Conservation (phyloP, 371 early-diverging fungal species). For the Rhizopus microsporus region DNA sequence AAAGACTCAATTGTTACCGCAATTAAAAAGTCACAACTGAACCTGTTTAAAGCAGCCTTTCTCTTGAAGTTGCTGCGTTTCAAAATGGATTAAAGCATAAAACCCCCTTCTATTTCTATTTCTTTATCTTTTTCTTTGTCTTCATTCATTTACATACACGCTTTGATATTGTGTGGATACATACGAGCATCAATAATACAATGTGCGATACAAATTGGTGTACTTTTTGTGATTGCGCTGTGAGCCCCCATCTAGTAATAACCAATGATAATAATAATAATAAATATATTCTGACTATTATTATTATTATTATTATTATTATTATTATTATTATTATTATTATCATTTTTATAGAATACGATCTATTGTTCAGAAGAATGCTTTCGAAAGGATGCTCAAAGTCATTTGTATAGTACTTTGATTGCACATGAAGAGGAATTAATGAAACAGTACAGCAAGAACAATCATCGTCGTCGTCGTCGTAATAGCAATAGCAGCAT, state of each 20-base stretch:
- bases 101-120: no score
- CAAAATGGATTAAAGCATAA: no score
- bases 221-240: slow-evolving; percentile 29
- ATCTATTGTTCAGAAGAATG: slow-evolving; percentile 36
- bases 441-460: neutral
- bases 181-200: neutral
- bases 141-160: no score
- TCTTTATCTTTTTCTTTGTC: no score
- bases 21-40: no score
- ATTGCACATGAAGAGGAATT: neutral
- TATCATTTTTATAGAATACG: slow-evolving; percentile 16
- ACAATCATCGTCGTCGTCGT: slow-evolving; percentile 1
- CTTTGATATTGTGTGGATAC: no score
- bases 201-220: slow-evolving; percentile 35
- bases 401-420: slow-evolving; percentile 1
- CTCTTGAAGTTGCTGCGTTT: no score
- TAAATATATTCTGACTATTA: no score
- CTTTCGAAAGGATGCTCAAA: slow-evolving; percentile 20
- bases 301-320: neutral
- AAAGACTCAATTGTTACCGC: no score
- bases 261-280: neutral
- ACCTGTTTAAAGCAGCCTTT: no score
- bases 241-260: slow-evolving; percentile 13
- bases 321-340: neutral
- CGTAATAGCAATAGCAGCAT: slow-evolving; percentile 14